Evolutionary conservation across 2,329 filamentous ascomycete genomes (phyloP).

Genomic region (Pseudocercospora musae): DNA sequence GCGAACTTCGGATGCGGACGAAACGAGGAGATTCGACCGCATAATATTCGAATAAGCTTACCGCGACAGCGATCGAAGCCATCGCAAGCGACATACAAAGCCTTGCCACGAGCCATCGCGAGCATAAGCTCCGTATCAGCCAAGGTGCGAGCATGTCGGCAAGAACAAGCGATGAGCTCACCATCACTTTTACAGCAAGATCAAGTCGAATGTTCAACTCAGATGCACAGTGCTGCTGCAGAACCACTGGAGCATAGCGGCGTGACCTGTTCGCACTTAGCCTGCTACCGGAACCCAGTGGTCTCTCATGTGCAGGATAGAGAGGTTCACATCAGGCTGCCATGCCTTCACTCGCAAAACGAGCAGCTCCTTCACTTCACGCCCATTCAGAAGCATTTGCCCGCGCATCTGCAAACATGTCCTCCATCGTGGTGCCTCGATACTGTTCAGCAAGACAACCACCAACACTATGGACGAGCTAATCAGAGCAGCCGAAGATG

Average conservation of each 20-base stretch:
- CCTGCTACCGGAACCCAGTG: neutral
- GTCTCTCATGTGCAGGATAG: neutral
- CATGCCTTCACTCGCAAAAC: neutral
- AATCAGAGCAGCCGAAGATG: neutral
- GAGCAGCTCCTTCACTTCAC: neutral
- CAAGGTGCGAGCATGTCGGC: neutral
- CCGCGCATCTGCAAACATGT: neutral
- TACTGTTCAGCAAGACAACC: neutral
- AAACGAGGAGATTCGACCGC: neutral
- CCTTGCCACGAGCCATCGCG: neutral
- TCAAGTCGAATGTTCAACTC: neutral
- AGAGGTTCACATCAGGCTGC: neutral
- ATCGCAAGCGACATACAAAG: neutral
- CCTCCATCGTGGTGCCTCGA: neutral
- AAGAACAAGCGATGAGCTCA: neutral
- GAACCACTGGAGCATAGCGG: neutral
- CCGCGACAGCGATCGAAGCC: neutral
- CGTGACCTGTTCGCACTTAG: neutral
- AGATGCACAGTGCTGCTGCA: neutral
- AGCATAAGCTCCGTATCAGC: neutral
- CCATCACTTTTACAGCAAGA: neutral
- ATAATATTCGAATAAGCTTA: neutral
- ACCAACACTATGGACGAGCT: neutral
- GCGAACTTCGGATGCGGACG: neutral
- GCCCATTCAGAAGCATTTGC: neutral